phyloP scores from a whole-genome alignment of 305 asterid genomes.

The Fraxinus ornus region DNA sequence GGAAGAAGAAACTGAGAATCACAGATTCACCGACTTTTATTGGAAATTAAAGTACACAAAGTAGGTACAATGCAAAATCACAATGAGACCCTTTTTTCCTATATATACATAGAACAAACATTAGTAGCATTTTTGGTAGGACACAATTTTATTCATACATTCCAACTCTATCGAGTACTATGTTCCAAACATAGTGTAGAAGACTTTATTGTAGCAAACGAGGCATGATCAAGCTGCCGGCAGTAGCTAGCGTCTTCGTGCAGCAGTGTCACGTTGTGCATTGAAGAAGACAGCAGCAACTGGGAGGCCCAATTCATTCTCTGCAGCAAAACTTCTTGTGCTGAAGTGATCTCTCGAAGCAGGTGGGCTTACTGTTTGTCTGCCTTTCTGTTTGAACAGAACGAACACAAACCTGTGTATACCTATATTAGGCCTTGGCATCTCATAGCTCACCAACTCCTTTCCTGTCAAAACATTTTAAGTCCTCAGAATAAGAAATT shows the following conservation, averaged over 20 bases:
- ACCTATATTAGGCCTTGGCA: slow-evolving; percentile 72
- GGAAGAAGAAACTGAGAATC: neutral
- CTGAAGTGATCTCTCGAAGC: slow-evolving; percentile 51
- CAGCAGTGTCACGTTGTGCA: slow-evolving; percentile 83
- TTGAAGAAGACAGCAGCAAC: slow-evolving; percentile 87
- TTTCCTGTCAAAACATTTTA: slow-evolving; percentile 37
- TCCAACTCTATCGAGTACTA: neutral
- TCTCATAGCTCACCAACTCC: slow-evolving; percentile 60
- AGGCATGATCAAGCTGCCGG: neutral
- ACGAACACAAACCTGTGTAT: slow-evolving; percentile 81
- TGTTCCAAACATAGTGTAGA: neutral
- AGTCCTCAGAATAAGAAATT: neutral
- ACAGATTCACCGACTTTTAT: neutral
- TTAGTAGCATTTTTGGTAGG: neutral
- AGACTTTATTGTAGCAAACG: neutral
- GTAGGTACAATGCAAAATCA: neutral
- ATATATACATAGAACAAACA: neutral
- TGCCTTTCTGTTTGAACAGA: slow-evolving; percentile 57
- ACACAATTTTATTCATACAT: neutral
- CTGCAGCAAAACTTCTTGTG: slow-evolving; percentile 57
- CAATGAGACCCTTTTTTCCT: neutral
- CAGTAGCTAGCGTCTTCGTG: slow-evolving; percentile 53
- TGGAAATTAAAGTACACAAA: neutral
- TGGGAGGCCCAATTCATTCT: slow-evolving; percentile 61
- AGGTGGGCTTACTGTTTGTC: slow-evolving; percentile 54